These are phyloP conservation scores for Onygenales sp. DNA, from an alignment of 2,329 filamentous ascomycete species.

Conservation along the genomic window DNA sequence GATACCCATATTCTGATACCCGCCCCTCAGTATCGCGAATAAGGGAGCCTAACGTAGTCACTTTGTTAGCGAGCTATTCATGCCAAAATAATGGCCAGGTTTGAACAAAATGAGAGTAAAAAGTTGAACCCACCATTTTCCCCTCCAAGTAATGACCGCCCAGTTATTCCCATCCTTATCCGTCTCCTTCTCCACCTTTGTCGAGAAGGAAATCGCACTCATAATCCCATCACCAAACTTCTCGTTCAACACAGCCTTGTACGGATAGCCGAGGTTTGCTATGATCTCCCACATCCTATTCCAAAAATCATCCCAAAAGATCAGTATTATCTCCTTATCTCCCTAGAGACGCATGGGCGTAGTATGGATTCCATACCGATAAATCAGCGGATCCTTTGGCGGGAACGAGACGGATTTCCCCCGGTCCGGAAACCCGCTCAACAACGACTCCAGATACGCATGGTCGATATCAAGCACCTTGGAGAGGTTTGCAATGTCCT, in stretches of 20 bases:
- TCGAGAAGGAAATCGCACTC: constrained; percentile 87
- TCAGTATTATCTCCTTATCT: no score
- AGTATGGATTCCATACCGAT: constrained; percentile 39
- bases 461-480: constrained; percentile 53
- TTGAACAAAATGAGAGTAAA: not conserved
- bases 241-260: constrained; percentile 91
- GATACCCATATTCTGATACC: not conserved
- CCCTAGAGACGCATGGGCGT: no score
- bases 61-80: constrained; percentile 8
- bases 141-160: constrained; percentile 74
- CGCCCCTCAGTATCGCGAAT: constrained; percentile 31
- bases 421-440: constrained; percentile 69
- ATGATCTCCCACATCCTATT: constrained; percentile 70
- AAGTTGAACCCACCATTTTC: constrained; percentile 60
- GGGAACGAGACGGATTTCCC: constrained; percentile 74
- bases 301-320: no score
- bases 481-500: constrained; percentile 61
- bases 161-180: constrained; percentile 72
- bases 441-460: constrained; percentile 48
- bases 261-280: constrained; percentile 93
- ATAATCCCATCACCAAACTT: constrained; percentile 94
- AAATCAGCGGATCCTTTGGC: constrained; percentile 76
- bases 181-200: constrained; percentile 86
- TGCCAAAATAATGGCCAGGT: not conserved
- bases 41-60: constrained; percentile 31